Base-by-base conservation (phyloP, 2,329 filamentous ascomycete species). In the Ophiostoma novo-ulmi region DNA sequence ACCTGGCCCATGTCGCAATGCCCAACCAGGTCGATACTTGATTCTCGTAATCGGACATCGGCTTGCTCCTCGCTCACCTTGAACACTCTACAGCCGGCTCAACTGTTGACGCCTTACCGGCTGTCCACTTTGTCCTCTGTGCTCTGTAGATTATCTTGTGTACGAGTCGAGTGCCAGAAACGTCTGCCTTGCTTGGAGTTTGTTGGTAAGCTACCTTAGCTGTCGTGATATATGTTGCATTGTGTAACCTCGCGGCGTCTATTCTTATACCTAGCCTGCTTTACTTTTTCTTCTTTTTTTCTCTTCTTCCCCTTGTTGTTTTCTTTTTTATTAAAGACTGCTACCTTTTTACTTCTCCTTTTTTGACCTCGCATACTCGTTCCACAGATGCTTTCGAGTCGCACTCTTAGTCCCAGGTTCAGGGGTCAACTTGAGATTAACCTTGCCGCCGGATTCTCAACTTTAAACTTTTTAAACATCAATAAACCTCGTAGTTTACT, bases 181-280 rank as follows among this genome's bases (percentile, higher is more conserved):
- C n/a, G 11, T 13, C 52, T 48, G 52, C 8, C 52, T 26, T 58
- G n/a, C 52, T 26, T 44, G 3, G 39, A 7, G n/a, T 58, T 3
- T 58, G 44, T 6, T 48, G 13, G 44, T 58, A 13, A 13, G 52
- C 17, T 26, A 22, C 8, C 52, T 58, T 58, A 58, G 52, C 13
- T 58, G 52, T 58, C 52, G 22, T 58, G 52, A 58, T 58, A 58
- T 58, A 58, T 58, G 52, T 58, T 5, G 22, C 22, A 58, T 58
- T 22, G n/a, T 26, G n/a, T 58, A 58, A 26, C 52, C 52, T 58
- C n/a, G 7, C 52, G 52, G 52, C 52, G 52, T 58, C 52, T 58
- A 58, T 58, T 58, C 22, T 58, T 58, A 26, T 13, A 0, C 39
- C 14, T 44, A 14, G 3, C 3, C 14, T 44, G 10, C 39, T 58